Percentiles rank a stretch among this genome's conserved stretches.
Evolutionary conservation across 2,329 filamentous ascomycete species (phyloP).

Genomic region (Aureobasidium mangrovei): DNA sequence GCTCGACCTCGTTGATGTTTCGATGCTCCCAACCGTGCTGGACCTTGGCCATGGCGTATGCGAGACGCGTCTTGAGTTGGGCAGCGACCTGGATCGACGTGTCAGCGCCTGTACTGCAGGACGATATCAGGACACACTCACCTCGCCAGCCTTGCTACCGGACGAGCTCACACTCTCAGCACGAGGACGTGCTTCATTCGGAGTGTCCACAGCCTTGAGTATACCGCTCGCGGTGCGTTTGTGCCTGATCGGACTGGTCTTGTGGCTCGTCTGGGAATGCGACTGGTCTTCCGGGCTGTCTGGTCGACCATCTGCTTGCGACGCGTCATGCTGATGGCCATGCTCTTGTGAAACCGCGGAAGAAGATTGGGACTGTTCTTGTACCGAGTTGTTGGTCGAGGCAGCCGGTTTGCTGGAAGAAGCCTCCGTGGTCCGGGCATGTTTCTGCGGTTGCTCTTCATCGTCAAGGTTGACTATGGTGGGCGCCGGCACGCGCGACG

Average conservation of each 20-base stretch:
- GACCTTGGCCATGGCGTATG: slow-evolving; percentile 90
- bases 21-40: slow-evolving; percentile 80
- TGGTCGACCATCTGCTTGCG: neutral
- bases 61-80: slow-evolving; percentile 73
- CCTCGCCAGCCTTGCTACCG: slow-evolving; percentile 68
- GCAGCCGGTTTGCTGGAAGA: neutral
- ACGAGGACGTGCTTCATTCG: slow-evolving; percentile 31
- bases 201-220: slow-evolving; percentile 48
- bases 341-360: neutral
- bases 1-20: slow-evolving; percentile 69
- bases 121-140: slow-evolving; percentile 37
- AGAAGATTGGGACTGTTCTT: neutral
- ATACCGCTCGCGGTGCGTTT: slow-evolving; percentile 73
- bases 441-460: neutral
- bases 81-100: slow-evolving; percentile 53
- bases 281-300: neutral
- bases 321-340: slow-evolving; percentile 3
- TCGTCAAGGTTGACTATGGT: neutral
- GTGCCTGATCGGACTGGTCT: slow-evolving; percentile 35
- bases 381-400: neutral
- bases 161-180: slow-evolving; percentile 62
- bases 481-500: slow-evolving; percentile 10
- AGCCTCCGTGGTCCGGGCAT: neutral
- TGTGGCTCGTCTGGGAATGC: neutral
- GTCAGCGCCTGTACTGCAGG: slow-evolving; percentile 9